These are phyloP conservation scores for Lachnellula hyalina DNA, from an alignment of 2,329 filamentous ascomycete genomes.

Conservation along the genomic window DNA sequence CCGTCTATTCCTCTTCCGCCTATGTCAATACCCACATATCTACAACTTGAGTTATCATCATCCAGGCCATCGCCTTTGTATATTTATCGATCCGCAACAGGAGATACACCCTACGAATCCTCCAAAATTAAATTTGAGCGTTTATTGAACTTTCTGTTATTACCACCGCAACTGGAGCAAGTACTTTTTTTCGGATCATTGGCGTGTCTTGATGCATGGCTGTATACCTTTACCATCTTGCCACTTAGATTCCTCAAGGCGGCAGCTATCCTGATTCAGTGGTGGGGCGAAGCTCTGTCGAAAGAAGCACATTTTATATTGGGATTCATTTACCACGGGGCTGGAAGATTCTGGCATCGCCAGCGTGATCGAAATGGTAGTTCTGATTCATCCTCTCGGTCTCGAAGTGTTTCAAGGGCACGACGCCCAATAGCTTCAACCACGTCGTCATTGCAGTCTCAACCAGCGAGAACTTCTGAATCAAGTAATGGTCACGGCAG, in stretches of 20 bases:
- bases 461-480: conserved; percentile 16
- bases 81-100: conserved; percentile 53
- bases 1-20: conserved; percentile 57
- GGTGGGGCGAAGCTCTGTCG: conserved; percentile 68
- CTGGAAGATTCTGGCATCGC: conserved; percentile 70
- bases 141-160: conserved; percentile 77
- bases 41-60: conserved; percentile 60
- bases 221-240: conserved; percentile 93
- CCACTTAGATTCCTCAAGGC: conserved; percentile 85
- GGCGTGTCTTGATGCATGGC: conserved; percentile 91
- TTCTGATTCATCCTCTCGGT: conserved; percentile 20
- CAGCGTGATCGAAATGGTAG: conserved; percentile 43
- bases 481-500: conserved; percentile 6
- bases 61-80: conserved; percentile 60
- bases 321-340: conserved; percentile 72
- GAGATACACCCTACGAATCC: conserved; percentile 77
- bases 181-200: conserved; percentile 83
- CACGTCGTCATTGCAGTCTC: conserved; percentile 22
- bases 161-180: conserved; percentile 77
- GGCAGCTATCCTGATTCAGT: conserved; percentile 66
- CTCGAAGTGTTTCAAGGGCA: conserved; percentile 26
- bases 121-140: conserved; percentile 89
- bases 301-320: conserved; percentile 69
- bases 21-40: conserved; percentile 60
- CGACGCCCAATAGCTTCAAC: conserved; percentile 22